Evolutionary conservation across 148 eudicot genomes (phyloP), one percentile per base, ranked within the genome.

Genomic region (Persicaria maculosa): DNA sequence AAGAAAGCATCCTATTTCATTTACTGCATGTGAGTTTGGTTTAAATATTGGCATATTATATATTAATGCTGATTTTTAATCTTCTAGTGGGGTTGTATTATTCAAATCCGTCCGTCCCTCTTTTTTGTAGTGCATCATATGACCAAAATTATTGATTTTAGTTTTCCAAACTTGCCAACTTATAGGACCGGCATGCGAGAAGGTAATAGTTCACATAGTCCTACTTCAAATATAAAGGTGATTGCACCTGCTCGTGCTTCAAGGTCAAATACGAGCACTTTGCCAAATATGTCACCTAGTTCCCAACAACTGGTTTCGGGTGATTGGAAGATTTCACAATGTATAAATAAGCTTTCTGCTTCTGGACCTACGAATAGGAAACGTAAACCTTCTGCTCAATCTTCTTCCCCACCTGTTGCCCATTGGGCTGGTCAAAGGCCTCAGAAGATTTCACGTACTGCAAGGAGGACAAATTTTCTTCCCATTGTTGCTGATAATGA

Each of bases 381-480:
- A 79, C 86, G 88, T 47, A 74, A 87, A 17, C 77, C 83, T 48
- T 78, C 89, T 73, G 78, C 78, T 17, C 88, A 83, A 58, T 80
- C 88, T 77, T 76, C 89, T 52, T 89, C 91, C 54, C 88, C 86
- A 68, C 89, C 90, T 74, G 91, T 85, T 68, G 81, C 81, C 17
- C 89, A 82, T 31, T 86, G 91, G 90, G 82, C 83, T 58, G 79
- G 85, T 75, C 91, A 85, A 75, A 84, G 88, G 78, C 88, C 88
- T 72, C 94, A 83, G 74, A 90, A 90, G 81, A 90, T 80, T 16
- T 86, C 91, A 17, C 85, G 91, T 61, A 76, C 91, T 7, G 90
- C 94, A 68, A 86, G 91, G 79, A 83, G 88, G 79, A 86, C 84
- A 67, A 87, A 83, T 76, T 82, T 86, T 47, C 74, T 82, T 72